Evolutionary conservation across 352 stramenopile species (phyloP).

Genomic region (Phytophthora sp.): DNA sequence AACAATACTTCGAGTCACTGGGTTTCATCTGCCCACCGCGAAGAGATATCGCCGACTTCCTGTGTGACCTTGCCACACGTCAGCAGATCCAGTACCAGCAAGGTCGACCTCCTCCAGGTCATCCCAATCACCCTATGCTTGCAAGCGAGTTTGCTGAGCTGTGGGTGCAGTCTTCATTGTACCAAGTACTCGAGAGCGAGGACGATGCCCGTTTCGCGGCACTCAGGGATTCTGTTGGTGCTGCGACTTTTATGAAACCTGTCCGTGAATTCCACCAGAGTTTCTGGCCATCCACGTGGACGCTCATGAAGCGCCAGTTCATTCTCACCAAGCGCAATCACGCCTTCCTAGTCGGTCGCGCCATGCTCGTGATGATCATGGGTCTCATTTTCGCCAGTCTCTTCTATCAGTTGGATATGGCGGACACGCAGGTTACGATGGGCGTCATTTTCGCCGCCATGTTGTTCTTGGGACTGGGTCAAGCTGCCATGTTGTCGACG

Average conservation of each 20-base stretch:
- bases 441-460: constrained; percentile 86
- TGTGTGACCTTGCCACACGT: constrained; percentile 20
- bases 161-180: constrained; percentile 48
- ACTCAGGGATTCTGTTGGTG: constrained; percentile 39
- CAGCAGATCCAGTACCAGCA: constrained; percentile 16
- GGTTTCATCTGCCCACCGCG: constrained; percentile 11
- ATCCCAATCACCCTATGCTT: constrained; percentile 23
- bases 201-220: constrained; percentile 8
- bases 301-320: constrained; percentile 68
- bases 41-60: constrained; percentile 20
- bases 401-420: constrained; percentile 60
- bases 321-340: constrained; percentile 71
- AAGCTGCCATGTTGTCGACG: constrained; percentile 73
- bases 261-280: constrained; percentile 52
- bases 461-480: constrained; percentile 78
- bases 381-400: constrained; percentile 55
- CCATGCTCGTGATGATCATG: constrained; percentile 59
- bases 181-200: constrained; percentile 31
- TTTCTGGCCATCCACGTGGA: constrained; percentile 51
- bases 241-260: constrained; percentile 51
- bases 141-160: constrained; percentile 54
- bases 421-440: constrained; percentile 64
- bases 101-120: constrained; percentile 1
- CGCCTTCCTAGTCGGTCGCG: constrained; percentile 55
- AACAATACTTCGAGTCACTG: constrained; percentile 17